Evolutionary conservation across 1,284 basidiomycete genomes (phyloP).

Genomic region (Fomitopsis schrenkii): DNA sequence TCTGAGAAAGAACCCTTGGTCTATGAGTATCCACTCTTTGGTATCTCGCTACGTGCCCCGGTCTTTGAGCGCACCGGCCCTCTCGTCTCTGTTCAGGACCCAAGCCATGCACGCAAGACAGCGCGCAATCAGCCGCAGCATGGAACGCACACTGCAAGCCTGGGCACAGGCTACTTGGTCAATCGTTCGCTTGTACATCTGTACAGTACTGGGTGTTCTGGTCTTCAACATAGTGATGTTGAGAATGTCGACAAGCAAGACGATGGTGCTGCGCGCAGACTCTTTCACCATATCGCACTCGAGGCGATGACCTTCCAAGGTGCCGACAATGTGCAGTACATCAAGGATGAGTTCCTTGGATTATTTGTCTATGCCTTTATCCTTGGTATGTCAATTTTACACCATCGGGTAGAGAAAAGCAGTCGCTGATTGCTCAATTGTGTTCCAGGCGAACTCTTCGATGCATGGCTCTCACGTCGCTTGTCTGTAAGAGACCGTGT

Average conservation of each 20-base stretch:
- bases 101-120: conserved; percentile 20
- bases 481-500: conserved; percentile 15
- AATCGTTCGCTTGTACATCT: conserved; percentile 20
- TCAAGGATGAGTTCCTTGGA: conserved; percentile 15
- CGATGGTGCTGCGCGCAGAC: conserved; percentile 22
- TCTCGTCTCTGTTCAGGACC: conserved; percentile 16
- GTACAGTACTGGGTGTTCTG: conserved; percentile 8
- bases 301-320: conserved; percentile 7
- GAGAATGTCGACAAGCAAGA: conserved; percentile 26
- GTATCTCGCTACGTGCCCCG: conserved; percentile 12
- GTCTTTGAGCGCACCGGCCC: conserved; percentile 17
- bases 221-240: conserved; percentile 15
- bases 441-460: background rate
- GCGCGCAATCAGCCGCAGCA: conserved; percentile 21
- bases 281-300: conserved; percentile 18
- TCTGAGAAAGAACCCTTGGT: conserved; percentile 8
- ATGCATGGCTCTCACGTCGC: conserved; percentile 8
- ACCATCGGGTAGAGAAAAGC: too few relatives aligned
- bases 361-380: conserved; percentile 24
- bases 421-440: background rate
- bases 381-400: conserved; percentile 14
- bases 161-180: conserved; percentile 18
- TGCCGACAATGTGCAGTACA: background rate
- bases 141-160: conserved; percentile 22
- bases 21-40: conserved; percentile 17